Percentiles rank a stretch among this genome's conserved stretches.
phyloP scores from a whole-genome alignment of 2,329 filamentous ascomycete species.

The Sporothrix brunneoviolacea region DNA sequence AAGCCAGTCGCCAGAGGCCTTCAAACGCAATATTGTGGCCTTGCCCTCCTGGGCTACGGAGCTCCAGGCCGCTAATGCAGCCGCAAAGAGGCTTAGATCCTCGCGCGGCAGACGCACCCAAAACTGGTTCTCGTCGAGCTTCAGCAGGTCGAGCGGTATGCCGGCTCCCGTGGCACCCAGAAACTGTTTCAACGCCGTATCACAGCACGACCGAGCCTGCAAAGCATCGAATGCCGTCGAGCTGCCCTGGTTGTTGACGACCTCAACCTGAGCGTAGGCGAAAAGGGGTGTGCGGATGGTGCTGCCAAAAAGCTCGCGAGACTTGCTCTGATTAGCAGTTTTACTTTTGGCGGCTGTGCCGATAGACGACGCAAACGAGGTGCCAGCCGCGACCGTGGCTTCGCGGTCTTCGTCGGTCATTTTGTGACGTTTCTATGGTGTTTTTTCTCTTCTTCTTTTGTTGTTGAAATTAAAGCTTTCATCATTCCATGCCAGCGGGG shows the following conservation, averaged over 20 bases:
- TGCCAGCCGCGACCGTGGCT: conserved; percentile 25
- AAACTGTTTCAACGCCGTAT: conserved; percentile 58
- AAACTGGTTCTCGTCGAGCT: conserved; percentile 48
- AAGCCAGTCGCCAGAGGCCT: conserved; percentile 57
- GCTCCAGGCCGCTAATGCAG: conserved; percentile 59
- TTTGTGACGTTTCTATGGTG: neutral
- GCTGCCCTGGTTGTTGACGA: conserved; percentile 26
- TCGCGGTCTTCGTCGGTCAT: no score
- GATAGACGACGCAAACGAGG: conserved; percentile 12
- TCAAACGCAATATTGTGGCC: conserved; percentile 48
- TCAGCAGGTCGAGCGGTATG: conserved; percentile 65
- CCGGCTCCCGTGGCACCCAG: conserved; percentile 62
- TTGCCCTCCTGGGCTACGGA: conserved; percentile 34
- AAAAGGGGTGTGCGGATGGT: conserved; percentile 47
- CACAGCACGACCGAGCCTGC: conserved; percentile 56
- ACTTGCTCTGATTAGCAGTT: conserved; percentile 11
- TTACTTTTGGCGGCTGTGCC: conserved; percentile 3
- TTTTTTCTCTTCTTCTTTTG: neutral
- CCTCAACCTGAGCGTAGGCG: conserved; percentile 51
- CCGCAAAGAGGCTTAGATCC: conserved; percentile 54
- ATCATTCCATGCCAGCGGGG: no score
- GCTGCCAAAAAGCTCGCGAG: conserved; percentile 40
- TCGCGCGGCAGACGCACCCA: conserved; percentile 60
- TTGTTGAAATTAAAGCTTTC: neutral
- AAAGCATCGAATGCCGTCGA: conserved; percentile 48